Evolutionary conservation across 73 alveolate genomes (phyloP).

Genomic region (Paramecium sonneborni): DNA sequence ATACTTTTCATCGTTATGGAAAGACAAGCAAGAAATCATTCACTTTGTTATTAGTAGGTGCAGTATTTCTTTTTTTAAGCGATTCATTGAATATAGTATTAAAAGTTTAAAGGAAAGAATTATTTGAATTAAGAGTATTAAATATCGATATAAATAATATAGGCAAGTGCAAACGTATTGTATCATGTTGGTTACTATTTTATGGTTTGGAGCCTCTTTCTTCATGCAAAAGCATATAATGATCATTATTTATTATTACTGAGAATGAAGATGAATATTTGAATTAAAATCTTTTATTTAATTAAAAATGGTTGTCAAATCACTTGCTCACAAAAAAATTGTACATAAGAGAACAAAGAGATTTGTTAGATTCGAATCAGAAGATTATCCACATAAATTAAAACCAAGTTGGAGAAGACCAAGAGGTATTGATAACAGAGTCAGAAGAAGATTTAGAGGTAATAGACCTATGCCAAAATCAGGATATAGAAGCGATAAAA

Average conservation of each 20-base stretch:
- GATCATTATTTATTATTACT: slow-evolving; percentile 42
- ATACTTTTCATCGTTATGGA: not conserved
- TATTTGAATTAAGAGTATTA: not conserved
- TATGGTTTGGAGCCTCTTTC: not conserved
- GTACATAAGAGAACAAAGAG: slow-evolving; percentile 67
- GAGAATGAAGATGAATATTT: slow-evolving; percentile 43
- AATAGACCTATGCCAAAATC: slow-evolving; percentile 90
- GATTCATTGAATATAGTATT: not conserved
- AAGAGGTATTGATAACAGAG: slow-evolving; percentile 97
- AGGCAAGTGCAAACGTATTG: slow-evolving; percentile 15
- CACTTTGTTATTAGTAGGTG: not conserved
- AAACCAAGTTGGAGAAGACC: slow-evolving; percentile 98
- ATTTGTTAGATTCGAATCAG: slow-evolving; percentile 67
- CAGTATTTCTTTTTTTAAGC: not conserved
- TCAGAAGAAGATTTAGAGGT: slow-evolving; percentile 99
- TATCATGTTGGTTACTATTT: not conserved
- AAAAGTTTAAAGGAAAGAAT: not conserved
- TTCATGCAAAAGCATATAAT: slow-evolving; percentile 48
- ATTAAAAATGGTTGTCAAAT: slow-evolving; percentile 65
- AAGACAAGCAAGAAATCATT: slow-evolving; percentile 26
- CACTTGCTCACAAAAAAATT: slow-evolving; percentile 64
- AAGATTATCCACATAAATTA: slow-evolving; percentile 62
- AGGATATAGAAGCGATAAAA: slow-evolving; percentile 96
- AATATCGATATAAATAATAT: not conserved
- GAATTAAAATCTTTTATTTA: slow-evolving; percentile 48